Evolutionary conservation across 371 early-diverging fungal species (phyloP), one percentile per base, ranked within the genome.

Genomic region (Zychaea mexicana): DNA sequence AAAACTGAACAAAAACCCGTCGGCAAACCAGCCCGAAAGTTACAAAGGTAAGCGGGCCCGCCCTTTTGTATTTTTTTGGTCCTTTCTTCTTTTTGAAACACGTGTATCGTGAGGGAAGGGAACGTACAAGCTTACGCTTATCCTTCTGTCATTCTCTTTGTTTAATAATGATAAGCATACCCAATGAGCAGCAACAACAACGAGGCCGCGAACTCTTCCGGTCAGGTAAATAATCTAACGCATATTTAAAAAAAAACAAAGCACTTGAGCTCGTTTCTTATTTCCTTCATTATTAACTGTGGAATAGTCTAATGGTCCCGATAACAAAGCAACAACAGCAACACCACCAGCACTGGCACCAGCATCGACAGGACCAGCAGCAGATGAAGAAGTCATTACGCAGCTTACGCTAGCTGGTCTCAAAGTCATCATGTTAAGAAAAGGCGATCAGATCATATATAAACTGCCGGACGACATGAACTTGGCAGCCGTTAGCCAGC

Each of bases 381-480:
- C 66, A n/a, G 78, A 76, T 45, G 82, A 78, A 38, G 79, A 85
- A 47, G 66, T 79, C 19, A 83, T 86, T 38, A 84, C 83, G 0
- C 78, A 84, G 61, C 70, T 87, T 28, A 83, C 83, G 17, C 67
- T 87, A 54, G 86, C 86, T 19, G 88, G 88, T 8, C 55, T 87
- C 52, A 82, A 79, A 33, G 88, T 87, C 8, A 66, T 86, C 6
- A 86, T 86, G 83, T 76, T 86, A 24, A 79, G 78, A 24, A 84
- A 84, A 26, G 74, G 77, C 45, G 86, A 85, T 67, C 86, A 86
- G 52, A 85, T 87, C 62, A 82, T 87, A 19, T 87, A 87, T 61
- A 87, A 85, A 42, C 60, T 87, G 33, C 83, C 86, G 3, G 86
- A 84, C 66, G 79, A 84, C 54, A 84, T 86, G 81, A 81, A 83